Base-by-base conservation (phyloP, 83 land plant genomes). In the Diphasiastrum complanatum region DNA sequence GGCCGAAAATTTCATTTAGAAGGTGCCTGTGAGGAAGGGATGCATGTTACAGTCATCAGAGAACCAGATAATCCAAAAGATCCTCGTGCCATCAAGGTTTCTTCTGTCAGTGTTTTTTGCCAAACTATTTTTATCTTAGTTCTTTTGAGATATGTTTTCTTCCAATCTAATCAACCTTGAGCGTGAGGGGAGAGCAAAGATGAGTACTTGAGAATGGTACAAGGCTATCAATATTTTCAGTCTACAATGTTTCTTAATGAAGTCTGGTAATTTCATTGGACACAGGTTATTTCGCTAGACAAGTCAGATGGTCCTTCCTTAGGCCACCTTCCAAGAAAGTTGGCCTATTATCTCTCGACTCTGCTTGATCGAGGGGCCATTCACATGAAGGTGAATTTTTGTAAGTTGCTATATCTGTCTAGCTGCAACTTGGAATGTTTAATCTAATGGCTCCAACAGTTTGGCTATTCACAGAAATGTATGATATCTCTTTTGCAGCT, bases 1-100 rank as follows among this genome's bases (percentile, higher is more conserved):
- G 74, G 74, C 10, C 34, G 74, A 34, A 71, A 55, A 38, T 71
- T 54, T 61, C 63, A 65, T 35, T 11, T n/a, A 46, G 37, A 55
- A 52, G 46, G 38, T 24, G 60, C 30, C 16, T 53, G 70, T 64
- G 73, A 63, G 56, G 66, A 62, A 29, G 69, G 60, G 25, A 64
- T 71, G 74, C 19, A 54, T 4, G 30, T 71, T 32, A 33, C 20
- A 3, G 35, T 55, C 2, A 4, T 56, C 22, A 53, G 74, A 29
- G 74, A 71, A n/a, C 53, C 62, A 33, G 62, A 64, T 16, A 71
- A 71, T 52, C 69, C 74, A 2, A 71, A 71, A 46, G 74, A 71
- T 33, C 26, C 61, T 43, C 45, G 46, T 71, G 74, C 74, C 26
- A 65, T 71, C 60, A 71, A 71, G 74, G 74, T 71, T 24, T 40